Percentiles rank a stretch among this genome's conserved stretches.
These are phyloP conservation scores for Lippia alba DNA, from an alignment of 305 asterid species.

Conservation along the genomic window DNA sequence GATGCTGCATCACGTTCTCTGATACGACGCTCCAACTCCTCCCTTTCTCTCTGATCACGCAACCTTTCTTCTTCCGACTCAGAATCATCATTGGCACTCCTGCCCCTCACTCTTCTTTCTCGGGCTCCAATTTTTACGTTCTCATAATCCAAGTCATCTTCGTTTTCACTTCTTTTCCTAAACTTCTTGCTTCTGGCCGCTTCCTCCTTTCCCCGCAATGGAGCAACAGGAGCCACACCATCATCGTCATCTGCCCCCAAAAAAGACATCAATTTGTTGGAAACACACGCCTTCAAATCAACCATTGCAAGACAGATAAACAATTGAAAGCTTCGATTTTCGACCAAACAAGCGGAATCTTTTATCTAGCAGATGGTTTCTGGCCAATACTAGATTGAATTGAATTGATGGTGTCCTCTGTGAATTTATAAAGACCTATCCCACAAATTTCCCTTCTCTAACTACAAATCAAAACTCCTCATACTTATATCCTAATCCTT, in stretches of 20 bases:
- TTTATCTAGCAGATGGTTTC: no score
- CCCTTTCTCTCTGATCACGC: slow-evolving; percentile 87
- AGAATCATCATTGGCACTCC: slow-evolving; percentile 58
- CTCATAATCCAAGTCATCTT: slow-evolving; percentile 76
- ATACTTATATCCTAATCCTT: no score
- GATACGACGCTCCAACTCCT: slow-evolving; percentile 79
- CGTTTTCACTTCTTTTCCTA: slow-evolving; percentile 71
- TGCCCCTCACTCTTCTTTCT: slow-evolving; percentile 69
- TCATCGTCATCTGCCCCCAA: slow-evolving; percentile 78
- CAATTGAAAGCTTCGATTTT: no score
- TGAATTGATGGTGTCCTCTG: no score
- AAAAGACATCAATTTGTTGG: slow-evolving; percentile 69
- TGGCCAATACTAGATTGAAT: no score
- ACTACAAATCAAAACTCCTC: no score
- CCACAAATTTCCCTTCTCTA: no score
- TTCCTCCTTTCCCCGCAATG: slow-evolving; percentile 60
- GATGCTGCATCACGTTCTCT: slow-evolving; percentile 88
- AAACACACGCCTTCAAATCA: slow-evolving; percentile 81
- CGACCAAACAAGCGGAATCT: no score
- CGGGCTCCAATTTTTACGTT: slow-evolving; percentile 41
- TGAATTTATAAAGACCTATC: no score
- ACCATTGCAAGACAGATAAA: slow-evolving; percentile 42
- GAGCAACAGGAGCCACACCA: slow-evolving; percentile 44
- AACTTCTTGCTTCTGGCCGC: slow-evolving; percentile 63
- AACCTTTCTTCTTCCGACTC: slow-evolving; percentile 95